Conservation (phyloP, 2,329 filamentous ascomycete species). For the Corinectria fuckeliana region DNA sequence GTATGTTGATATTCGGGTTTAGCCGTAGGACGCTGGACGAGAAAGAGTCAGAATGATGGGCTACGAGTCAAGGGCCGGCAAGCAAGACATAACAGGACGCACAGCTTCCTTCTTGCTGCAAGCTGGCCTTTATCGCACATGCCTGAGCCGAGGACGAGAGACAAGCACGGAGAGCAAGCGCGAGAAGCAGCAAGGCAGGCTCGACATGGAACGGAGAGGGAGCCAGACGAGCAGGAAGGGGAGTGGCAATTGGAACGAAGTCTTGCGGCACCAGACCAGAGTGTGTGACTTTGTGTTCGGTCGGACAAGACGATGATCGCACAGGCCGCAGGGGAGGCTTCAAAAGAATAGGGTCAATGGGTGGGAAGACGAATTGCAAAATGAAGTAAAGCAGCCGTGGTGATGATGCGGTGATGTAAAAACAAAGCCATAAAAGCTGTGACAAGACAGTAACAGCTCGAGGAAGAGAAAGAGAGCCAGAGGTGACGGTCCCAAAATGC, state of each 20-base stretch:
- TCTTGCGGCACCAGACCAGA: slow-evolving; percentile 10
- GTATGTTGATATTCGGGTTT: slow-evolving; percentile 21
- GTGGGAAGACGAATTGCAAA: slow-evolving; percentile 11
- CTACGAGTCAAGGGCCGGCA: slow-evolving; percentile 20
- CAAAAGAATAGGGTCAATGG: background rate
- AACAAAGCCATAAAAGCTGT: slow-evolving; percentile 14
- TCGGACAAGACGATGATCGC: slow-evolving; percentile 15
- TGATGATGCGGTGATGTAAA: background rate
- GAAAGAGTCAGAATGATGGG: slow-evolving; percentile 21
- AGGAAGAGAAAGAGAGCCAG: background rate
- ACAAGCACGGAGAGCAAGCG: slow-evolving; percentile 18
- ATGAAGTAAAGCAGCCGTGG: background rate
- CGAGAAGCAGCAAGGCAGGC: background rate
- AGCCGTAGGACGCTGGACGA: slow-evolving; percentile 25
- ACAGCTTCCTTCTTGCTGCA: slow-evolving; percentile 31
- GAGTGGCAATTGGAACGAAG: slow-evolving; percentile 13
- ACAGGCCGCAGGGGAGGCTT: slow-evolving; percentile 1
- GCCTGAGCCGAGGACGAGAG: slow-evolving; percentile 24
- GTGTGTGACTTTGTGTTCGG: slow-evolving; percentile 17
- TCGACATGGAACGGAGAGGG: slow-evolving; percentile 15
- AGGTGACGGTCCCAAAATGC: background rate
- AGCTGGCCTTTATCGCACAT: slow-evolving; percentile 30
- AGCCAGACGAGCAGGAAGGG: slow-evolving; percentile 22
- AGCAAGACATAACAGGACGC: slow-evolving; percentile 25
- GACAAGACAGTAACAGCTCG: background rate